These are phyloP conservation scores for Aegilops sharonensis DNA, from an alignment of 176 grass and related monocot genomes.

Conservation along the genomic window DNA sequence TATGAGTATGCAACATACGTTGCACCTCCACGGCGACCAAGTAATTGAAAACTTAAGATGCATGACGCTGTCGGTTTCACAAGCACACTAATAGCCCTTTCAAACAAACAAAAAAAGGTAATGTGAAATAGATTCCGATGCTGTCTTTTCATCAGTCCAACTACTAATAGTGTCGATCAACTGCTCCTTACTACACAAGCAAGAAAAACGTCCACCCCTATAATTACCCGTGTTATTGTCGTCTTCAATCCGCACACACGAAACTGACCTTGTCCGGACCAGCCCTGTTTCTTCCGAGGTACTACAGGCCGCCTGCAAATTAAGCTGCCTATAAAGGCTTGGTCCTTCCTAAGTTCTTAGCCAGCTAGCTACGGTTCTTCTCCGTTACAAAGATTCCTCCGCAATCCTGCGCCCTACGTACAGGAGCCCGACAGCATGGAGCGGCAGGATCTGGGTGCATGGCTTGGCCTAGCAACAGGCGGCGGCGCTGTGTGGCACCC, in stretches of 20 bases:
- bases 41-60: not conserved
- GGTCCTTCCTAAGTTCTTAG: not conserved
- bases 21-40: no score
- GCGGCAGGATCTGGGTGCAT: conserved; percentile 36
- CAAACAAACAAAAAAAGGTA: no score
- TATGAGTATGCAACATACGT: not conserved
- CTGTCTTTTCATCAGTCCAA: no score
- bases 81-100: no score
- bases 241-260: conserved; percentile 42
- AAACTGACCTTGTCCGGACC: conserved; percentile 38
- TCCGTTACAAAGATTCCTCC: not conserved
- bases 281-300: not conserved
- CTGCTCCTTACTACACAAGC: no score
- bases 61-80: no score
- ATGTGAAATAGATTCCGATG: no score
- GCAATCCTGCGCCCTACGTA: not conserved
- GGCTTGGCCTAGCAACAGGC: conserved; percentile 58
- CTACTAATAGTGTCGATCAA: no score
- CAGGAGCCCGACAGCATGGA: conserved; percentile 35
- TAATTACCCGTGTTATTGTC: conserved; percentile 18
- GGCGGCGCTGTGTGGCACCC: not conserved
- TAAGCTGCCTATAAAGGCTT: not conserved
- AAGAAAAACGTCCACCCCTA: conserved; percentile 18
- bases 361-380: not conserved
- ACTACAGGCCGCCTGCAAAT: conserved; percentile 34